phyloP scores from a whole-genome alignment of 2,329 filamentous ascomycete genomes.

The Aspergillus nomiae region DNA sequence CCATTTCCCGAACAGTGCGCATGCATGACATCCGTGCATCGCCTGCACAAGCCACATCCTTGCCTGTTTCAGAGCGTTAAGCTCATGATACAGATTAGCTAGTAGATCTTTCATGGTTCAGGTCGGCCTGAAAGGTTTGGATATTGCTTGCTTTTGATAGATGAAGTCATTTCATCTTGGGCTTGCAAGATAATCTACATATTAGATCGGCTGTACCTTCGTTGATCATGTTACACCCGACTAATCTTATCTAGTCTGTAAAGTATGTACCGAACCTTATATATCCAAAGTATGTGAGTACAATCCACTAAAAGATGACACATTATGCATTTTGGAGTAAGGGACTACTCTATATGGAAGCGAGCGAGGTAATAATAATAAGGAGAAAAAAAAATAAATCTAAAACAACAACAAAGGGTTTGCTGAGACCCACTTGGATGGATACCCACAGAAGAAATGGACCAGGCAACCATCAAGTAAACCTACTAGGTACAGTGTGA shows the following conservation, averaged over 20 bases:
- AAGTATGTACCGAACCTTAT: not conserved
- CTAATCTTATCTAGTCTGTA: not conserved
- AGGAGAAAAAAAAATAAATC: not conserved
- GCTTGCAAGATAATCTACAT: not conserved
- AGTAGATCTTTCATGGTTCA: not conserved
- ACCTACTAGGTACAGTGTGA: not conserved
- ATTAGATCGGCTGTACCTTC: not conserved
- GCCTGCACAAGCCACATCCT: not conserved
- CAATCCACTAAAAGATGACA: not conserved
- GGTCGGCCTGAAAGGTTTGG: not conserved
- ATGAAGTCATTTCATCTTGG: not conserved
- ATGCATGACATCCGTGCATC: slow-evolving; percentile 8
- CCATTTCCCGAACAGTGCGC: slow-evolving; percentile 2
- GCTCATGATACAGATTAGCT: not conserved
- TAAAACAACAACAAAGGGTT: not conserved
- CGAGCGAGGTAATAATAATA: not conserved
- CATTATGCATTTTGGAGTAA: not conserved
- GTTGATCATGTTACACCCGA: not conserved
- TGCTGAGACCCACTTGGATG: not conserved
- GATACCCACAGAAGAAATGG: not conserved
- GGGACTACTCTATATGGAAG: not conserved
- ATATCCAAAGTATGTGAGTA: not conserved
- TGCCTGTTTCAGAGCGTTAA: not conserved
- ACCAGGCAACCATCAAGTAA: not conserved
- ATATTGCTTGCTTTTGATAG: not conserved